Percentiles rank a stretch among this genome's conserved stretches.
phyloP scores from a whole-genome alignment of 495 filamentous ascomycete species.

The Delitschia confertaspora region DNA sequence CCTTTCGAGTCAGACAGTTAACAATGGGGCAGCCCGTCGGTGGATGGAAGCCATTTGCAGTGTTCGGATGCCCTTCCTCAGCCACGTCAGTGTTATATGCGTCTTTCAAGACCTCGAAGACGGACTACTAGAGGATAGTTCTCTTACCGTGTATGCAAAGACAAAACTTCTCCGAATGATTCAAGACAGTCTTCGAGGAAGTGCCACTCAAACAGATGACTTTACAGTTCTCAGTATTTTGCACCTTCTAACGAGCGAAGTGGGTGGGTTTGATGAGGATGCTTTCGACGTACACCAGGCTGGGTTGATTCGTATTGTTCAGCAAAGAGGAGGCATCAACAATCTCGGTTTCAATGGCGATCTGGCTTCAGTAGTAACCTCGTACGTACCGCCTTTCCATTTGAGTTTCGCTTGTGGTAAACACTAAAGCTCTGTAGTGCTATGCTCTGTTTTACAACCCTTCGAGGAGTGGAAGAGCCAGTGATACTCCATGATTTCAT shows the following conservation, averaged over 20 bases:
- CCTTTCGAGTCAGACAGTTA: neutral
- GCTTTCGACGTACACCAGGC: constrained; percentile 22
- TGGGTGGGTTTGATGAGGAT: constrained; percentile 19
- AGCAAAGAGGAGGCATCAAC: constrained; percentile 18
- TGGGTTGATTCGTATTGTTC: constrained; percentile 16
- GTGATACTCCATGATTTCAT: constrained; percentile 17
- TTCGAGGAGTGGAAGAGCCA: constrained; percentile 16
- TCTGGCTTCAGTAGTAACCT: constrained; percentile 14
- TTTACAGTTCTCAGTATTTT: constrained; percentile 22
- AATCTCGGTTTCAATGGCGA: constrained; percentile 13
- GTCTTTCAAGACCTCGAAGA: constrained; percentile 20
- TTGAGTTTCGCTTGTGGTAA: neutral
- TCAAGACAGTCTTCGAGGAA: constrained; percentile 16
- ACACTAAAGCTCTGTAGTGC: constrained; percentile 4
- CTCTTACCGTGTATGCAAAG: constrained; percentile 23
- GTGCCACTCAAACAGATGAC: constrained; percentile 12
- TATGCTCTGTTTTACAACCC: constrained; percentile 13
- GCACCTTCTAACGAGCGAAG: constrained; percentile 21
- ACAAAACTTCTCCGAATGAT: constrained; percentile 20
- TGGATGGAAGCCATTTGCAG: constrained; percentile 21
- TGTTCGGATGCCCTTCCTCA: constrained; percentile 20
- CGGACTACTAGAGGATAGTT: constrained; percentile 13
- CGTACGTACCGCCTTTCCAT: constrained; percentile 11
- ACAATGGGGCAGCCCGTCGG: neutral
- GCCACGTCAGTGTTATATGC: constrained; percentile 18